Evolutionary conservation across 2,329 filamentous ascomycete species (phyloP).

Genomic region (Rasamsonia emersonii): DNA sequence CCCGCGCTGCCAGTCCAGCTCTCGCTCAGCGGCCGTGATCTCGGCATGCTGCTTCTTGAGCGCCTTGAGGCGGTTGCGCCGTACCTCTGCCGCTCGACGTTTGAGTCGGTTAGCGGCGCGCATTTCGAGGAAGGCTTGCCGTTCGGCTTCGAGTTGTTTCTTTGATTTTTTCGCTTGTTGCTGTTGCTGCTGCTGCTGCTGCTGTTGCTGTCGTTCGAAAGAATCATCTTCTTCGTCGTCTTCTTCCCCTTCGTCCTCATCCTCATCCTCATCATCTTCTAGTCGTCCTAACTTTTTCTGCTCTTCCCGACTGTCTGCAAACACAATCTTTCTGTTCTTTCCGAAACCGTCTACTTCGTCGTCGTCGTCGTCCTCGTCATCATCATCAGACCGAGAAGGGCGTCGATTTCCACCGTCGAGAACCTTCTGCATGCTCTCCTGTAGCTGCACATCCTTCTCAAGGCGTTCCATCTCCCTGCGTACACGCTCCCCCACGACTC

Average conservation of each 20-base stretch:
- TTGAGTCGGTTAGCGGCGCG: slow-evolving; percentile 38
- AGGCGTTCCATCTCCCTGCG: slow-evolving; percentile 46
- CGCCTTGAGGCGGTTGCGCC: slow-evolving; percentile 42
- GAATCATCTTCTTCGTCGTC: slow-evolving; percentile 11
- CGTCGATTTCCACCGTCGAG: slow-evolving; percentile 7
- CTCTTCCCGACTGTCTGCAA: slow-evolving; percentile 30
- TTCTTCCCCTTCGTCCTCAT: slow-evolving; percentile 18
- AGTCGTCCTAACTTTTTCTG: slow-evolving; percentile 20
- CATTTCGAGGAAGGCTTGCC: slow-evolving; percentile 28
- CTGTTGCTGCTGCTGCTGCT: slow-evolving; percentile 2
- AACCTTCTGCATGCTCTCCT: slow-evolving; percentile 28
- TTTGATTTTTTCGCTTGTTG: slow-evolving; percentile 30
- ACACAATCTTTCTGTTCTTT: slow-evolving; percentile 24
- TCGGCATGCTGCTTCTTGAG: slow-evolving; percentile 47
- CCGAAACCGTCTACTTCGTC: slow-evolving; percentile 10
- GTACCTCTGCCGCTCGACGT: slow-evolving; percentile 40
- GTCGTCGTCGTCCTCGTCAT: slow-evolving; percentile 16
- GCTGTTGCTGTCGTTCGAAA: slow-evolving; percentile 10
- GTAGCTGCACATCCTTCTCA: slow-evolving; percentile 35
- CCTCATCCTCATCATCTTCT: slow-evolving; percentile 11
- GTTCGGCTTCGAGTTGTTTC: slow-evolving; percentile 36
- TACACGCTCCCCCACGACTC: slow-evolving; percentile 49
- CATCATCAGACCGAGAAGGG: slow-evolving; percentile 14
- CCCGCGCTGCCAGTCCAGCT: slow-evolving; percentile 51
- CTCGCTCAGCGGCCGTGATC: slow-evolving; percentile 46